Percentiles rank a stretch among this genome's conserved stretches.
phyloP scores from a whole-genome alignment of 2,329 filamentous ascomycete genomes.

The Teratosphaeria nubilosa region DNA sequence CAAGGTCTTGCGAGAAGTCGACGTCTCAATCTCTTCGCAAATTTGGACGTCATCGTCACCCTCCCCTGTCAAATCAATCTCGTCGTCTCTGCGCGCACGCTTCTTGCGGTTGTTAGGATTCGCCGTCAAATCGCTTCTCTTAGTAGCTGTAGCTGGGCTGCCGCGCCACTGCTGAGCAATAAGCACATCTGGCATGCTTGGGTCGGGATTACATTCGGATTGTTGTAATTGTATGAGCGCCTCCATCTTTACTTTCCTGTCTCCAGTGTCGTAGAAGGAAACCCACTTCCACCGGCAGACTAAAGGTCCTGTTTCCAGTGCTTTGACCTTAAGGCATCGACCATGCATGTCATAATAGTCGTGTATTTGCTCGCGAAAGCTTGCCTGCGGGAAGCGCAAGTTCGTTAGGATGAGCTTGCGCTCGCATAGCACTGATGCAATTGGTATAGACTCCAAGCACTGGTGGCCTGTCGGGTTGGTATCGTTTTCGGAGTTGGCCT shows the following conservation, averaged over 20 bases:
- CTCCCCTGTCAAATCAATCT: not conserved
- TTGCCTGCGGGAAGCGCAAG: not conserved
- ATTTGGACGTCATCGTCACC: not conserved
- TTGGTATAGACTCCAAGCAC: constrained; percentile 6
- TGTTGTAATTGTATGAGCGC: not conserved
- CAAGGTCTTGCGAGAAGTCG: not conserved
- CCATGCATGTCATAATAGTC: not conserved
- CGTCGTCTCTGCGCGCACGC: not conserved
- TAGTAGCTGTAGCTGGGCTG: not conserved
- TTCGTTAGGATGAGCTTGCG: constrained; percentile 44
- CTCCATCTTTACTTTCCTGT: not conserved
- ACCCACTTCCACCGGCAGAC: constrained; percentile 45
- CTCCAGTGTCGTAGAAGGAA: constrained; percentile 16
- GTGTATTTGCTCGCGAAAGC: constrained; percentile 7
- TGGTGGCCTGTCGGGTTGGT: not conserved
- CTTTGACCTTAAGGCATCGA: not conserved
- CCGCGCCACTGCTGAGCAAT: not conserved
- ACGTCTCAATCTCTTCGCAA: not conserved
- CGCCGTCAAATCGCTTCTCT: not conserved
- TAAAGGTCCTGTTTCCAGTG: constrained; percentile 27
- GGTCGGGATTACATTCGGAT: constrained; percentile 1
- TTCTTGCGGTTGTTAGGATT: not conserved
- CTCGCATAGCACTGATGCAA: constrained; percentile 12
- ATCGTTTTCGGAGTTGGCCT: not conserved
- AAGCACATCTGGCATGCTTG: constrained; percentile 1